Conservation (phyloP, 345 rosid genomes). For the Gossypium longicalyx region DNA sequence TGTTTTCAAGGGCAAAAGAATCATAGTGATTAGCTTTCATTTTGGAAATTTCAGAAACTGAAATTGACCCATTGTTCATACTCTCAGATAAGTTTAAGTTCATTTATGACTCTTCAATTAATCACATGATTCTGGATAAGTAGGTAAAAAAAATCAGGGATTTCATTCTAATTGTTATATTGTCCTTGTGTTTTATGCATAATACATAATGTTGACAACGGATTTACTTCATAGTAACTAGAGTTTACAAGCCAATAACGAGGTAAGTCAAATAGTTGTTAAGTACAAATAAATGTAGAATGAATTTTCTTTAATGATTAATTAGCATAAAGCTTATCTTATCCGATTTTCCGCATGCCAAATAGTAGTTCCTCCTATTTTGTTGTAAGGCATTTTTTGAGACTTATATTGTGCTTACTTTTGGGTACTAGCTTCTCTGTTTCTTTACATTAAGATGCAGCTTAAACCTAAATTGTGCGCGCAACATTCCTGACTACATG, state of each 20-base stretch:
- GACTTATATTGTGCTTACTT: not conserved
- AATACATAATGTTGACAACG: not conserved
- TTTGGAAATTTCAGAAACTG: not conserved
- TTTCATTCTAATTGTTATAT: not conserved
- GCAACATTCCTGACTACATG: not conserved
- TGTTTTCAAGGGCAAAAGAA: not conserved
- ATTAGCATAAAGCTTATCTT: not conserved
- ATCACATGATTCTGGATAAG: not conserved
- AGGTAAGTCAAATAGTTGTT: not conserved
- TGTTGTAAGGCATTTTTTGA: not conserved
- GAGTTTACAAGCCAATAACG: not conserved
- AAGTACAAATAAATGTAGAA: not conserved
- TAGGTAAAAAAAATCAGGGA: not conserved
- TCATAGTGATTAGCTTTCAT: not conserved
- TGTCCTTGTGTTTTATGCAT: not conserved
- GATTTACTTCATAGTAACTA: not conserved
- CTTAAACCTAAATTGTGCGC: not conserved
- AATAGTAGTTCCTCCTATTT: not conserved
- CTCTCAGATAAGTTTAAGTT: not conserved
- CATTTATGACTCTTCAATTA: not conserved
- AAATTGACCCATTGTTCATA: not conserved
- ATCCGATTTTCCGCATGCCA: not conserved
- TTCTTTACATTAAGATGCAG: constrained; percentile 1
- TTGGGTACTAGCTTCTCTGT: not conserved
- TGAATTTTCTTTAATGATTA: not conserved